Percentiles rank a stretch among this genome's conserved stretches.
Evolutionary conservation across 2,329 filamentous ascomycete species (phyloP).

Genomic region (Metarhizium robertsii): DNA sequence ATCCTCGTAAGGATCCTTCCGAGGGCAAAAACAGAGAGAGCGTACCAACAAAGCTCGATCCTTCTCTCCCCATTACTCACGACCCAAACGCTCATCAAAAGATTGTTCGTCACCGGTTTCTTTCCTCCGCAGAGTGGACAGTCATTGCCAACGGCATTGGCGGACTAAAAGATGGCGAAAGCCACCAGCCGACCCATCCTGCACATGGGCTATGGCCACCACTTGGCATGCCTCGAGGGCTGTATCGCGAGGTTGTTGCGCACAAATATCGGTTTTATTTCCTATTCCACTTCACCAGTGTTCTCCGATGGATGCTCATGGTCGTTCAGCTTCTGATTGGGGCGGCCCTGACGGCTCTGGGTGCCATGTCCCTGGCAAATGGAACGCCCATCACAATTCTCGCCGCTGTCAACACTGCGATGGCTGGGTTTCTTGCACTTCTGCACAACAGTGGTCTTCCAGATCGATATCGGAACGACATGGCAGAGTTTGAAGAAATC

Average conservation of each 20-base stretch:
- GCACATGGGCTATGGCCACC: constrained; percentile 35
- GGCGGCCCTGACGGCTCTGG: constrained; percentile 40
- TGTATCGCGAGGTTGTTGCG: constrained; percentile 38
- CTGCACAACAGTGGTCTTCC: constrained; percentile 45
- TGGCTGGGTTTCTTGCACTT: constrained; percentile 40
- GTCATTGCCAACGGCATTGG: constrained; percentile 38
- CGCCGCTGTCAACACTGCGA: constrained; percentile 39
- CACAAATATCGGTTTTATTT: constrained; percentile 35
- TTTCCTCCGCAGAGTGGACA: constrained; percentile 35
- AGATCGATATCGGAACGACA: constrained; percentile 39
- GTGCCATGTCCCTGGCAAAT: constrained; percentile 27
- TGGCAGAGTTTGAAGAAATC: constrained; percentile 37
- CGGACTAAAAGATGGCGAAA: constrained; percentile 35
- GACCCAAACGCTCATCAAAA: constrained; percentile 9
- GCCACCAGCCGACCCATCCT: constrained; percentile 31
- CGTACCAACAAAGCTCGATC: neutral
- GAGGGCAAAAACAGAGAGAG: neutral
- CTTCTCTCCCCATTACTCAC: constrained; percentile 1
- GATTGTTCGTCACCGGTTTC: constrained; percentile 25
- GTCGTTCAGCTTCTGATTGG: constrained; percentile 39
- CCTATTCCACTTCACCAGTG: constrained; percentile 32
- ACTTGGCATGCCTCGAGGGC: constrained; percentile 35
- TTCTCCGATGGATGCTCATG: constrained; percentile 36
- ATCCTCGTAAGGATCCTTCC: neutral
- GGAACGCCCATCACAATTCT: constrained; percentile 38